Conservation (phyloP, 2,329 filamentous ascomycete genomes). For the Exophiala calicioides region DNA sequence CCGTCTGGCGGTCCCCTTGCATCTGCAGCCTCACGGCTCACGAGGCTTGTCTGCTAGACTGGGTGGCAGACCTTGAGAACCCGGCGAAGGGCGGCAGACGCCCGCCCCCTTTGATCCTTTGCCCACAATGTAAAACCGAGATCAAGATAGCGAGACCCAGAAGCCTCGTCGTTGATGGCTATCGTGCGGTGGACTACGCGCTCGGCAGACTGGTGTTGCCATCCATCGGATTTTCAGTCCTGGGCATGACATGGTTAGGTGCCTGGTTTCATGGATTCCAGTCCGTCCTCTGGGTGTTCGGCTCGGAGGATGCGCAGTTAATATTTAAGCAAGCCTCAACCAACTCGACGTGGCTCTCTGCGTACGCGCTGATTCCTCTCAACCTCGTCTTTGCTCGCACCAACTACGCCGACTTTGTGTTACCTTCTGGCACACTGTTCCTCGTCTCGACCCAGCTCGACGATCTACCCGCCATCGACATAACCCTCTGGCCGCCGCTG, state of each 20-base stretch:
- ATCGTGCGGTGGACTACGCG: slow-evolving; percentile 59
- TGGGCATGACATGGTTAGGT: slow-evolving; percentile 52
- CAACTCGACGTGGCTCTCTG: slow-evolving; percentile 47
- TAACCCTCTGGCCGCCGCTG: slow-evolving; percentile 66
- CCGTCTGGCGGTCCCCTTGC: slow-evolving; percentile 82
- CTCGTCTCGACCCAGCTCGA: slow-evolving; percentile 52
- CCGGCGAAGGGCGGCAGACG: slow-evolving; percentile 53
- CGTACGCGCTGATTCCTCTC: slow-evolving; percentile 68
- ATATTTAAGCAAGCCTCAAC: slow-evolving; percentile 51
- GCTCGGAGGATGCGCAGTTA: slow-evolving; percentile 58
- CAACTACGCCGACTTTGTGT: slow-evolving; percentile 61
- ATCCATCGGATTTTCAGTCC: slow-evolving; percentile 54
- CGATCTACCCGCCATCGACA: slow-evolving; percentile 46
- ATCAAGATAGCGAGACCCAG: slow-evolving; percentile 75
- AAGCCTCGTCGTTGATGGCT: slow-evolving; percentile 69
- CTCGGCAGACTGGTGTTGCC: slow-evolving; percentile 65
- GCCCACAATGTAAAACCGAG: slow-evolving; percentile 84
- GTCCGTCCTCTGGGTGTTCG: slow-evolving; percentile 67
- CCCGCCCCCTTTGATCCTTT: slow-evolving; percentile 64
- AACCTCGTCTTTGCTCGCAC: slow-evolving; percentile 69
- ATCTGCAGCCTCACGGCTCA: slow-evolving; percentile 89
- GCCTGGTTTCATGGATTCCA: slow-evolving; percentile 62
- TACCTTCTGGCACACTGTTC: slow-evolving; percentile 63
- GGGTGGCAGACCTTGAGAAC: slow-evolving; percentile 86
- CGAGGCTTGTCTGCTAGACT: slow-evolving; percentile 84